These are phyloP conservation scores for Cyberlindnera mrakii DNA, from an alignment of 805 yeast genomes.

Conservation along the genomic window DNA sequence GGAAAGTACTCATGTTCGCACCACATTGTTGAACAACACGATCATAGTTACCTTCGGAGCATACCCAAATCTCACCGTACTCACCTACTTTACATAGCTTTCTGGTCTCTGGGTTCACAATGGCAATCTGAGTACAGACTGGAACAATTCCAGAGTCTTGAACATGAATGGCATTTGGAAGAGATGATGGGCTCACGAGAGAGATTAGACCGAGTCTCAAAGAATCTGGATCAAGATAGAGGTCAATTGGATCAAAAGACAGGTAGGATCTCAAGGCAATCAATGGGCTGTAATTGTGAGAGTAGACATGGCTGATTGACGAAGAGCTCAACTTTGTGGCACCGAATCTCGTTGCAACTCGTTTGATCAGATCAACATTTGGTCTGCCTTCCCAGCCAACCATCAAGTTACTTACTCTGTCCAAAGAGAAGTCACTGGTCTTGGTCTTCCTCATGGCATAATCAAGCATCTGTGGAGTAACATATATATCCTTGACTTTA, in stretches of 20 bases:
- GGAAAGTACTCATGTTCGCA: slow-evolving; percentile 23
- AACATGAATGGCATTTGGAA: slow-evolving; percentile 63
- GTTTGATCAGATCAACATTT: slow-evolving; percentile 48
- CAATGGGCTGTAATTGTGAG: slow-evolving; percentile 76
- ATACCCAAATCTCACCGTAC: slow-evolving; percentile 95
- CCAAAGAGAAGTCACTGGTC: slow-evolving; percentile 49
- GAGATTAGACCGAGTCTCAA: slow-evolving; percentile 85
- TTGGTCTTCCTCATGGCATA: slow-evolving; percentile 59
- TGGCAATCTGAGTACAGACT: slow-evolving; percentile 86
- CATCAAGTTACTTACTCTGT: slow-evolving; percentile 74
- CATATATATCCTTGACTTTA: slow-evolving; percentile 79
- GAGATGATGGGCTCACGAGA: slow-evolving; percentile 67
- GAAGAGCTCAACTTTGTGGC: slow-evolving; percentile 59
- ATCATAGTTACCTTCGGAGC: slow-evolving; percentile 75
- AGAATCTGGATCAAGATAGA: slow-evolving; percentile 83
- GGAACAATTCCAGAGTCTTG: slow-evolving; percentile 97
- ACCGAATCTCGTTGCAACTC: slow-evolving; percentile 56
- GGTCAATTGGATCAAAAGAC: slow-evolving; percentile 80
- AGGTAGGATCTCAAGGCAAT: slow-evolving; percentile 81
- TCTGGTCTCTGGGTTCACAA: slow-evolving; percentile 90
- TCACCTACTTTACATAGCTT: slow-evolving; percentile 81
- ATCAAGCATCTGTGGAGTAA: slow-evolving; percentile 77
- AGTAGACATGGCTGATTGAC: slow-evolving; percentile 71
- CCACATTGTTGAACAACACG: slow-evolving; percentile 48
- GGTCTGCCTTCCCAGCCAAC: slow-evolving; percentile 76